A percentile compares a stretch with the other conserved stretches of the same genome.
Evolutionary conservation across 192 early-diverging fungal species (phyloP).

Genomic region (Geosiphon pyriformis): DNA sequence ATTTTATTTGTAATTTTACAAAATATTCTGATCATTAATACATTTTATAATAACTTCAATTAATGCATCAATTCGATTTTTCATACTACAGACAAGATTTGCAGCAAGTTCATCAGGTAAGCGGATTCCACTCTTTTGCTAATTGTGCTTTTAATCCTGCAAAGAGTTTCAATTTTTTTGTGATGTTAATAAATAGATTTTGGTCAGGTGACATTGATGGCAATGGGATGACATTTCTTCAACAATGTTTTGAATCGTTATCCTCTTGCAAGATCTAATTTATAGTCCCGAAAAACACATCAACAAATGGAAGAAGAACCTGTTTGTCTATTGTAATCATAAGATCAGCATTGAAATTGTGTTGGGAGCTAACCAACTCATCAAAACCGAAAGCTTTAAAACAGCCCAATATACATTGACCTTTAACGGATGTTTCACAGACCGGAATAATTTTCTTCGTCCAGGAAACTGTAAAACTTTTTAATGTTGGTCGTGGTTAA

Average conservation of each 20-base stretch:
- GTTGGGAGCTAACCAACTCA: not conserved
- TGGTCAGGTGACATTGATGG: constrained; percentile 10
- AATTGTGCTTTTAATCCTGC: not conserved
- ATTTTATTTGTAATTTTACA: not conserved
- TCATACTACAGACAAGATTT: constrained; percentile 2
- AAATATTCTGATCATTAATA: not conserved
- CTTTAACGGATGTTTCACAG: constrained; percentile 7
- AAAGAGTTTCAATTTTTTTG: not conserved
- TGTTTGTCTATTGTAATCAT: not conserved
- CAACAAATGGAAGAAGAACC: not conserved
- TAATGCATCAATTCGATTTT: not conserved
- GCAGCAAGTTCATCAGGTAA: constrained; percentile 1
- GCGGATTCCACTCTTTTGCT: not conserved
- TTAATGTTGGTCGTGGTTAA: not conserved
- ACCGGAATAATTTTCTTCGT: too few species aligned
- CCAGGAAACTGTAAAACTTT: not conserved
- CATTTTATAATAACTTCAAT: constrained; percentile 4
- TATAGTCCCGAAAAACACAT: not conserved
- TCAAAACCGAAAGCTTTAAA: not conserved
- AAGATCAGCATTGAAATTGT: constrained; percentile 1
- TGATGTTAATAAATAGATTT: not conserved
- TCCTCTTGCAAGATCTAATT: not conserved
- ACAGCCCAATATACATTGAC: not conserved
- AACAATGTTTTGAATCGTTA: too few species aligned
- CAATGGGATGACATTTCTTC: not conserved